Base-by-base conservation (phyloP, 768 basidiomycete genomes). In the Calocybe indica region DNA sequence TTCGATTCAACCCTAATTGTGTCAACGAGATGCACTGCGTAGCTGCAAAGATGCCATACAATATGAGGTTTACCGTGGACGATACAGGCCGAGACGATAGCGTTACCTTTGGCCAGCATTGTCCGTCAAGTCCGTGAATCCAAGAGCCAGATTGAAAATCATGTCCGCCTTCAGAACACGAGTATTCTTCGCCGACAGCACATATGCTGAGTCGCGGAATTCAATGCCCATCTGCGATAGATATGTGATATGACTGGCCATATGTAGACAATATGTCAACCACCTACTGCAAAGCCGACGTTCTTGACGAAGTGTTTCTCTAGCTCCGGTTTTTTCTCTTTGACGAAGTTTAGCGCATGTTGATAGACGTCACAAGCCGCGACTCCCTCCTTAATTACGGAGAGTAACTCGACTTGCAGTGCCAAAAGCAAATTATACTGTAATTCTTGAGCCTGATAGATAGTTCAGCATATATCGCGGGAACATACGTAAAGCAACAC, bases 261-360 rank as follows among this genome's bases (percentile, higher is more conserved):
- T 48, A n/a, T n/a, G 34, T 40, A 30, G 46, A 41, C 6, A 37
- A 33, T 7, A 30, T 36, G 29, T 30, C 34, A 38, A 10, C 31
- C 22, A 48, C 85, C 56, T 62, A 95, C 93, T 15, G 83, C 88
- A 61, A 93, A 94, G 2, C 95, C 95, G 45, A 94, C 69, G 52
- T 80, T 91, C 71, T 96, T 99, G 31, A 84, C 82, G 50, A 97
- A 88, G 58, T 86, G 63, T 56, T 83, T 85, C 55, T 91, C 90
- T 5, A 97, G 68, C 39, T 88, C 86, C 1, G 91, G 84, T 36
- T 82, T 85, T 63, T 91, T 90, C 37, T 81, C 79, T 58, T 78
- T 80, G 30, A 97, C 69, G 53, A 78, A 85, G 13, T 76, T 69
- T 12, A 86, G 49, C 1, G 91, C 83, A 50, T 80, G 80, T 41